These are phyloP conservation scores for Fallopia convolvulus DNA, from an alignment of 148 eudicot genomes.

Conservation along the genomic window DNA sequence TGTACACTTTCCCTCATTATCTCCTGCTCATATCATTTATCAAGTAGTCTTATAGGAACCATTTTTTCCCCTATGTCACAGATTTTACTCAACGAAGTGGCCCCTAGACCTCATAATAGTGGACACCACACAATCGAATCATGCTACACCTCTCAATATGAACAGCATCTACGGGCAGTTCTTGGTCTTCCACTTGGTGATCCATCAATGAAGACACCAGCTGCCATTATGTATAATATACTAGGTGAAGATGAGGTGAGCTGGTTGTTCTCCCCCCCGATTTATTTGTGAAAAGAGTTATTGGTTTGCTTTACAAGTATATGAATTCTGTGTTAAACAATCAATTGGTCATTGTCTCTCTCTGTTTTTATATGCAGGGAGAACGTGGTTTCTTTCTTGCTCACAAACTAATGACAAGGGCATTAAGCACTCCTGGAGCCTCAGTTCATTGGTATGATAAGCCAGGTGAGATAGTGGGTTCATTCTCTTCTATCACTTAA, in stretches of 20 bases:
- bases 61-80: slow-evolving; percentile 15
- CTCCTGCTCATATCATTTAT: neutral
- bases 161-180: slow-evolving; percentile 92
- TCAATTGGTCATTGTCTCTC: neutral
- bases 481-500: neutral
- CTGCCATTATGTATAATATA: slow-evolving; percentile 89
- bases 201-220: slow-evolving; percentile 89
- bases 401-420: slow-evolving; percentile 57
- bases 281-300: neutral
- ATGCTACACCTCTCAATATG: slow-evolving; percentile 86
- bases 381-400: slow-evolving; percentile 70
- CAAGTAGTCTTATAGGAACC: neutral
- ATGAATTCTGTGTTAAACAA: neutral
- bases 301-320: neutral
- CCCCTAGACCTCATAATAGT: slow-evolving; percentile 95
- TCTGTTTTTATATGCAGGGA: slow-evolving; percentile 32
- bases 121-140: slow-evolving; percentile 98
- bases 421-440: slow-evolving; percentile 58
- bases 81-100: slow-evolving; percentile 92
- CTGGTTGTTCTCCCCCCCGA: neutral
- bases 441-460: slow-evolving; percentile 90
- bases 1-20: neutral
- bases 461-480: slow-evolving; percentile 52
- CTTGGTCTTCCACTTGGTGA: slow-evolving; percentile 95
- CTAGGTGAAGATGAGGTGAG: slow-evolving; percentile 95